phyloP scores from a whole-genome alignment of 768 basidiomycete species.

The Termitomyces sp. region DNA sequence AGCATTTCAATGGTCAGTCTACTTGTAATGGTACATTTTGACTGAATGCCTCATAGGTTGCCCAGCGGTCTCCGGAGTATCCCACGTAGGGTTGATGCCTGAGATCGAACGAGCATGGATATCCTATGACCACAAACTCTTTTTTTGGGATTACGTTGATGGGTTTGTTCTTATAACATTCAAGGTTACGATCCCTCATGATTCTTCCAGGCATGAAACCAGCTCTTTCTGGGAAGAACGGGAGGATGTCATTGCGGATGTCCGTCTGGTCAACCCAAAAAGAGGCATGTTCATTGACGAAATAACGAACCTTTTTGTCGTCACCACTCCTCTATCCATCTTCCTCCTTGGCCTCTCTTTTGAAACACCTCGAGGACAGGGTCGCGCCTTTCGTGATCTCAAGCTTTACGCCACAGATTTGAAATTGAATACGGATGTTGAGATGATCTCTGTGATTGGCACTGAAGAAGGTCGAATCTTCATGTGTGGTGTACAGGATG shows the following conservation, averaged over 20 bases:
- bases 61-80: conserved; percentile 60
- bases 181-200: not conserved
- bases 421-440: conserved; percentile 67
- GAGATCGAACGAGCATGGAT: conserved; percentile 96
- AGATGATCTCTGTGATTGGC: conserved; percentile 82
- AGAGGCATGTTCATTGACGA: conserved; percentile 88
- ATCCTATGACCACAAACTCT: conserved; percentile 88
- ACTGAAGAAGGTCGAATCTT: conserved; percentile 85
- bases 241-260: conserved; percentile 82
- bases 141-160: conserved; percentile 95
- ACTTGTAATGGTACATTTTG: not conserved
- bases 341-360: conserved; percentile 80
- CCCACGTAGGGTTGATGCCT: conserved; percentile 87
- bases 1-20: conserved; percentile 68
- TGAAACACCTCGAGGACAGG: conserved; percentile 35
- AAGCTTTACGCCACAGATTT: conserved; percentile 90
- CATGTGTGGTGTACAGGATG: conserved; percentile 82
- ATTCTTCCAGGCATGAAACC: conserved; percentile 69
- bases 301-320: conserved; percentile 82
- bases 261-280: conserved; percentile 84
- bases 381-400: conserved; percentile 58
- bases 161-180: conserved; percentile 50
- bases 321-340: conserved; percentile 82
- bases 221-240: conserved; percentile 92
- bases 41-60: conserved; percentile 3